Conservation (phyloP, 805 yeast species). For the Wickerhamomyces strasburgensis region DNA sequence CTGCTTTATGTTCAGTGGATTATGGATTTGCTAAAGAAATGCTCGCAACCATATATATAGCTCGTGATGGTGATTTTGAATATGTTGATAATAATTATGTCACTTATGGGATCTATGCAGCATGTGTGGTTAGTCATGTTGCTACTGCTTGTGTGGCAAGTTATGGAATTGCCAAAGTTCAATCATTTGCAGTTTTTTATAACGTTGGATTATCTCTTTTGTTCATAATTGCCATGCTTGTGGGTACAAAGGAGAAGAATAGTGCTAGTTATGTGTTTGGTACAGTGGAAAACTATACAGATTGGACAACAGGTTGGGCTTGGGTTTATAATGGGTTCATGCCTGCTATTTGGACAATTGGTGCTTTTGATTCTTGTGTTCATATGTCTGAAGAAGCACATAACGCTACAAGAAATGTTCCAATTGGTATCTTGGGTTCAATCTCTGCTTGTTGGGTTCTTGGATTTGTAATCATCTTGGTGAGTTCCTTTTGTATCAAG, state of each 20-base stretch:
- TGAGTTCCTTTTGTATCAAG: slow-evolving; percentile 47
- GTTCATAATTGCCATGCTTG: slow-evolving; percentile 59
- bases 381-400: slow-evolving; percentile 70
- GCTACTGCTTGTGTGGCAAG: slow-evolving; percentile 53
- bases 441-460: slow-evolving; percentile 49
- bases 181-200: slow-evolving; percentile 50
- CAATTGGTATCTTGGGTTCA: slow-evolving; percentile 58
- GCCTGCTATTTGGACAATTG: slow-evolving; percentile 72
- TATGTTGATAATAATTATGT: slow-evolving; percentile 41
- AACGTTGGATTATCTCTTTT: slow-evolving; percentile 50
- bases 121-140: slow-evolving; percentile 49
- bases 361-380: slow-evolving; percentile 66
- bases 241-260: slow-evolving; percentile 43
- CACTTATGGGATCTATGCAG: slow-evolving; percentile 63
- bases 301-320: slow-evolving; percentile 58
- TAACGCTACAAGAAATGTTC: slow-evolving; percentile 55
- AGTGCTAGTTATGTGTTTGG: slow-evolving; percentile 52
- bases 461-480: slow-evolving; percentile 53
- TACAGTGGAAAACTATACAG: slow-evolving; percentile 40
- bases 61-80: slow-evolving; percentile 48
- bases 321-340: slow-evolving; percentile 44
- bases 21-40: slow-evolving; percentile 64
- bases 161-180: slow-evolving; percentile 50
- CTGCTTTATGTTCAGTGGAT: slow-evolving; percentile 62
- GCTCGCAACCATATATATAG: slow-evolving; percentile 52